Base-by-base conservation (phyloP, 257 asterid genomes). In the Echites panduratus region DNA sequence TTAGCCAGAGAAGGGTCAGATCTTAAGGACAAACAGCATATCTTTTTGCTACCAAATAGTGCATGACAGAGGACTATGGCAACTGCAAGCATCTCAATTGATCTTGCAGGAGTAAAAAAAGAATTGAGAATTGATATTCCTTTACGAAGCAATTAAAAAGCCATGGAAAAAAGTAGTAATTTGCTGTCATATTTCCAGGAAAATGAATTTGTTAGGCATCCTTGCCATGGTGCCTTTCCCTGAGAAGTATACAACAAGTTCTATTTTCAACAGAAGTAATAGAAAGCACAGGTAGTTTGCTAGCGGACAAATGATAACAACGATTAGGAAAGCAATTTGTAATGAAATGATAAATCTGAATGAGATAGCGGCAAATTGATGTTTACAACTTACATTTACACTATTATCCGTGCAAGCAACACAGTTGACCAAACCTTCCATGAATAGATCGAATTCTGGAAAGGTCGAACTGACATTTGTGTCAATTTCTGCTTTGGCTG, bases 371-470 rank as follows among this genome's bases (percentile, higher is more conserved):
- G 35, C 11, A 50, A 20, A 22, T 64, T 38, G 69, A 64, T 19
- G 26, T 7, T 64, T 8, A 38, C 29, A 38, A 68, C 84, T 79
- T 78, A 94, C 98, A 90, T 86, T 84, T 9, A 82, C 79, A 68
- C 90, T 83, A 79, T 82, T 87, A 70, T 91, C 90, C 20, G 79
- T 81, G 89, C 82, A 89, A 72, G 90, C 77, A 64, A 94, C 79
- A 83, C 96, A 89, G 63, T 87, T 95, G 49, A 88, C 95, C 84
- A 94, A 80, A 75, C 92, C 90, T 63, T 82, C 79, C 72, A 91
- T 82, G 66, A 89, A 84, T 72, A 72, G 80, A 74, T 84, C 57
- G 73, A 86, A 78, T 81, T 71, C 85, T 78, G 81, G 85, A 78
- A 79, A 78, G 66, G 75, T 62, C 53, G 86, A 85, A 71, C 32